phyloP scores from a whole-genome alignment of 257 asterid species.

The Lavandula angustifolia region DNA sequence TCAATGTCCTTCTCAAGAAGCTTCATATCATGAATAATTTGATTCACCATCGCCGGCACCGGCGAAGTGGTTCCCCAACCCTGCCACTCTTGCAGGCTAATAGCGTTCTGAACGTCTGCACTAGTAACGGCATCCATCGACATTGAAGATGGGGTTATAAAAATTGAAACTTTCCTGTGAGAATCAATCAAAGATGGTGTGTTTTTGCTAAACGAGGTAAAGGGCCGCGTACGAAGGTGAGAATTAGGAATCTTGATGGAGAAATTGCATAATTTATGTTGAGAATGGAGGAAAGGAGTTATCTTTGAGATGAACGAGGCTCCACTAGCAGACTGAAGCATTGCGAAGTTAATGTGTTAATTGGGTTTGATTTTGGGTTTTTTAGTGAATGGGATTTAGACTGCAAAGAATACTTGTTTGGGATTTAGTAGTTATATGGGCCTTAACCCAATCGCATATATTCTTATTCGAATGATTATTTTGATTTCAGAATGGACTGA shows the following conservation, averaged over 20 bases:
- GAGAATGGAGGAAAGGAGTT: too few relatives aligned
- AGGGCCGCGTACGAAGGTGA: neutral
- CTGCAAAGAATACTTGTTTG: too few relatives aligned
- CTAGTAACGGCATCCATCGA: constrained; percentile 15
- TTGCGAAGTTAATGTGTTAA: too few relatives aligned
- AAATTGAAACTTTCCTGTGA: constrained; percentile 24
- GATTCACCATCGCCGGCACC: constrained; percentile 75
- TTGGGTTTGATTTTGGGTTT: too few relatives aligned
- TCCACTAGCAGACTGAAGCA: too few relatives aligned
- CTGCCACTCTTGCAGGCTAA: constrained; percentile 88
- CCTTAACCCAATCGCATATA: too few relatives aligned
- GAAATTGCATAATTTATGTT: neutral
- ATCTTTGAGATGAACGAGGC: too few relatives aligned
- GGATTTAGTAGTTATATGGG: too few relatives aligned
- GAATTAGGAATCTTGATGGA: constrained; percentile 10
- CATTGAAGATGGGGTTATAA: constrained; percentile 26
- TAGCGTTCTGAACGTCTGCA: constrained; percentile 12
- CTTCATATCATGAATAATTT: constrained; percentile 74
- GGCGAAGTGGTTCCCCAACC: constrained; percentile 82
- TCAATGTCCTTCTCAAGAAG: constrained; percentile 59
- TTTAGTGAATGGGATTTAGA: too few relatives aligned
- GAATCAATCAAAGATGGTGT: constrained; percentile 24
- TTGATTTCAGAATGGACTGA: too few relatives aligned
- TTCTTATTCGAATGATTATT: too few relatives aligned
- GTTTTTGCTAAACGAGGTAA: neutral